These are phyloP conservation scores for Verticillium klebahnii DNA, from an alignment of 2,329 filamentous ascomycete genomes.

Conservation along the genomic window DNA sequence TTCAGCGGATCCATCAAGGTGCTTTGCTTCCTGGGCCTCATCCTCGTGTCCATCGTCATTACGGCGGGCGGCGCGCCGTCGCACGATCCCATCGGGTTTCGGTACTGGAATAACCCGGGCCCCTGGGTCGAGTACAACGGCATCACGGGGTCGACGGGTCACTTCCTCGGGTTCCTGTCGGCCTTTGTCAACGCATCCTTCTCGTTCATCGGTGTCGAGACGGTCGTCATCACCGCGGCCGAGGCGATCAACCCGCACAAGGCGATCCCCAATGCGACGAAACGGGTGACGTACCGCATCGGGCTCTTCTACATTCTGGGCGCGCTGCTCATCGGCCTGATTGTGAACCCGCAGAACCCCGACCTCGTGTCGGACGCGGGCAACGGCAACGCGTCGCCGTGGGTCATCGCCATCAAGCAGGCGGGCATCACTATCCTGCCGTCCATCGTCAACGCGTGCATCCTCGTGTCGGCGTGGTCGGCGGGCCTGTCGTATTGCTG, in stretches of 20 bases:
- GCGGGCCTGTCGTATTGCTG: slow-evolving; percentile 63
- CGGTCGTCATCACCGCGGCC: slow-evolving; percentile 23
- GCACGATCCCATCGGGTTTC: slow-evolving; percentile 55
- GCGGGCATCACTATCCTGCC: slow-evolving; percentile 45
- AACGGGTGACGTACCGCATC: slow-evolving; percentile 19
- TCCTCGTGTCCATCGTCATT: slow-evolving; percentile 79
- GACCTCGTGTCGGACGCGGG: slow-evolving; percentile 20
- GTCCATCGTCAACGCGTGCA: slow-evolving; percentile 54
- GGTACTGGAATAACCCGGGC: slow-evolving; percentile 55
- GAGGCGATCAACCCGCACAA: slow-evolving; percentile 17
- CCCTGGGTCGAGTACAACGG: slow-evolving; percentile 42
- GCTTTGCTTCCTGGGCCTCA: slow-evolving; percentile 63
- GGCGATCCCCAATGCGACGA: slow-evolving; percentile 17
- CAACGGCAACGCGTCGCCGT: slow-evolving; percentile 43
- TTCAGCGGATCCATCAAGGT: slow-evolving; percentile 69
- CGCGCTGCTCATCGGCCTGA: slow-evolving; percentile 16
- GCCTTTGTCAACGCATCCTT: slow-evolving; percentile 6
- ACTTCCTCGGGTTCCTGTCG: slow-evolving; percentile 36
- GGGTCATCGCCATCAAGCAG: slow-evolving; percentile 45
- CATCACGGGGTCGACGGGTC: slow-evolving; percentile 45
- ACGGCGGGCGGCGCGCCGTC: slow-evolving; percentile 52
- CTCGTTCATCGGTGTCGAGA: slow-evolving; percentile 15
- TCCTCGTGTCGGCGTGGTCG: slow-evolving; percentile 68
- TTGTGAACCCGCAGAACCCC: slow-evolving; percentile 14
- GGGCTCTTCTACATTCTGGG: slow-evolving; percentile 17